Percentiles rank a stretch among this genome's conserved stretches.
phyloP scores from a whole-genome alignment of 306 rosid species.

The Vigna unguiculata region DNA sequence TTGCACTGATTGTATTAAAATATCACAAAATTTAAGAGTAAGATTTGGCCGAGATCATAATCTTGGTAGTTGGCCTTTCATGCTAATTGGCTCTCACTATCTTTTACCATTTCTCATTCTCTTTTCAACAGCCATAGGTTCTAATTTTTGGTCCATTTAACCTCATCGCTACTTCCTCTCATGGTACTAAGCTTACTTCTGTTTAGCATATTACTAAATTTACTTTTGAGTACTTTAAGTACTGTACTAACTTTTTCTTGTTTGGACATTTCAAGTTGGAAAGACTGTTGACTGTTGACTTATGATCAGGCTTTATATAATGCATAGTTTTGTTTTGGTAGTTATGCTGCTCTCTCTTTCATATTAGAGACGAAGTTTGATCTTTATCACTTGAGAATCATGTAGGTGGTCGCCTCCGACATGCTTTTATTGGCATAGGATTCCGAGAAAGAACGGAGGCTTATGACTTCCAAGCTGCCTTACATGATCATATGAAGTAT shows the following conservation, averaged over 20 bases:
- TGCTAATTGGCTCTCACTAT: constrained; percentile 25
- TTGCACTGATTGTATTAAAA: neutral
- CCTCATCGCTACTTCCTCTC: constrained; percentile 6
- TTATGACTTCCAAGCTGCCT: constrained; percentile 97
- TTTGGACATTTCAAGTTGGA: constrained; percentile 33
- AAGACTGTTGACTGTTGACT: constrained; percentile 33
- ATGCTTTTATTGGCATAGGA: constrained; percentile 96
- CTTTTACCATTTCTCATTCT: constrained; percentile 16
- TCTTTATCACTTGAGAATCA: constrained; percentile 33
- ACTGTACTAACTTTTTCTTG: constrained; percentile 5
- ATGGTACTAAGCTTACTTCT: constrained; percentile 31
- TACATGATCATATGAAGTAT: constrained; percentile 97
- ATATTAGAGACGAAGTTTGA: constrained; percentile 12
- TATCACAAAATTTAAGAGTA: neutral
- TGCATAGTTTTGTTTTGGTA: constrained; percentile 5
- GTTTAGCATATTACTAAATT: constrained; percentile 17
- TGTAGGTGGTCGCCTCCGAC: constrained; percentile 90
- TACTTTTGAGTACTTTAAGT: constrained; percentile 8
- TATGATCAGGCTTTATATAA: constrained; percentile 19
- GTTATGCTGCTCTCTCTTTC: constrained; percentile 35
- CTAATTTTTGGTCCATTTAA: constrained; percentile 17
- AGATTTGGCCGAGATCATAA: neutral
- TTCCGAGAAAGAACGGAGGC: constrained; percentile 98
- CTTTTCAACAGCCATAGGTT: constrained; percentile 7
- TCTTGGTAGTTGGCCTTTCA: constrained; percentile 11